Evolutionary conservation across 371 early-diverging fungal species (phyloP), one percentile per base, ranked within the genome.

Genomic region (Enterospora canceri): DNA sequence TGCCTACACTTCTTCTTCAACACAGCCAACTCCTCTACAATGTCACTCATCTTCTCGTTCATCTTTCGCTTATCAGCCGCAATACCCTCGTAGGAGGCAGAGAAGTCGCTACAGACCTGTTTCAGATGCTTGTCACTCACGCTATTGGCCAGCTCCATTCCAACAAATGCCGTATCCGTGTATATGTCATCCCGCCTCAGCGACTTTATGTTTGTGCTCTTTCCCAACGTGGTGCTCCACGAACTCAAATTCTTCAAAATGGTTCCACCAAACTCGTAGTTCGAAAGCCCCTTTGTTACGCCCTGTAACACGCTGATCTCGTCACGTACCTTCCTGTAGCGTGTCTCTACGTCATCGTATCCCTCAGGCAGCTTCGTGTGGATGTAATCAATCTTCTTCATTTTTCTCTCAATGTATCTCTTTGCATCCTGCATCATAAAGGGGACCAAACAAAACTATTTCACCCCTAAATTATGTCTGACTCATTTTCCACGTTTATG

Each of bases 111-210:
- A 18, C 51, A 53, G 23, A 70, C 57, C 18, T 65, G 53, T 15
- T 67, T 58, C 0, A 76, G 1, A 1, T 23, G 58, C 4, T 48
- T 55, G 23, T 53, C 54, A 2, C n/a, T 18, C n/a, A 40, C 58
- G 8, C 54, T 65, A 2, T 60, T 28, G 4, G 65, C 55, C 4
- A 76, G 49, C n/a, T 57, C 50, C 21, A 35, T 28, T 8, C 55
- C 48, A 46, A 68, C 62, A 3, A 49, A n/a, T 26, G 72, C 58
- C 21, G 70, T 66, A 2, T 58, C 19, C 28, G 70, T 59, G 64
- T 73, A 80, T 1, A 77, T 56, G 49, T 72, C 72, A 23, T 72
- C 35, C 47, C 57, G 57, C 33, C 70, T 73, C 21, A 72, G 66
- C 15, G 46, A 24, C 19, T 70, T 65, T 40, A 66, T 18, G 15